These are phyloP conservation scores for Psilocybe mexicana DNA, from an alignment of 1,284 basidiomycete genomes.

Conservation along the genomic window DNA sequence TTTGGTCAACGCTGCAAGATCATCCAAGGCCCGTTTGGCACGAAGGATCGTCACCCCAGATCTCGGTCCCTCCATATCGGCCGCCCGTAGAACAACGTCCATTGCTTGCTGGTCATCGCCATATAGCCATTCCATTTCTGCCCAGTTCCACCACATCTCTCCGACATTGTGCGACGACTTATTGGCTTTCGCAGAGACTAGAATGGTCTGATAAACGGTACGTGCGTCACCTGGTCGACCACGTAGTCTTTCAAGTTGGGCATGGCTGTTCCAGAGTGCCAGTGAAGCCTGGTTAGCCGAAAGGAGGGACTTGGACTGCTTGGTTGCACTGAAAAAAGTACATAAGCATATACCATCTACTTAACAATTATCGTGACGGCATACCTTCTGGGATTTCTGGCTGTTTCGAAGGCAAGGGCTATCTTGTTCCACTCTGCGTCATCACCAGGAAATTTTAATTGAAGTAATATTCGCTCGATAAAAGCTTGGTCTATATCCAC, in stretches of 20 bases:
- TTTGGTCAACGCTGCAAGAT: conserved; percentile 33
- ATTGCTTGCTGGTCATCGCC: conserved; percentile 51
- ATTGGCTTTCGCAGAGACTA: conserved; percentile 43
- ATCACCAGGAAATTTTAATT: conserved; percentile 48
- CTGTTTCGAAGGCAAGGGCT: conserved; percentile 68
- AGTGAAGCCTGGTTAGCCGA: conserved; percentile 66
- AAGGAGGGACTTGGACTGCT: conserved; percentile 73
- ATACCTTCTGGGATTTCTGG: conserved; percentile 57
- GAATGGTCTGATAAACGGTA: conserved; percentile 78
- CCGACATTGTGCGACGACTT: conserved; percentile 38
- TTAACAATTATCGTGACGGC: conserved; percentile 6
- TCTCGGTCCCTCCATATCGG: conserved; percentile 46
- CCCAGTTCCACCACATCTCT: conserved; percentile 85
- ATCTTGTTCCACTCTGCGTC: conserved; percentile 67
- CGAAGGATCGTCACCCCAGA: conserved; percentile 56
- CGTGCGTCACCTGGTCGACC: conserved; percentile 74
- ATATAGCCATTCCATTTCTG: conserved; percentile 85
- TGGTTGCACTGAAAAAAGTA: conserved; percentile 56
- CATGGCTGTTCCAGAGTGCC: conserved; percentile 80
- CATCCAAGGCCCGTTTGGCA: conserved; percentile 59
- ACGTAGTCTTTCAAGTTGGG: conserved; percentile 74
- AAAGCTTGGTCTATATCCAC: conserved; percentile 43
- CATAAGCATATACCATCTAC: neutral
- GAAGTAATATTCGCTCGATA: conserved; percentile 57
- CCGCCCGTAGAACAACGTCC: conserved; percentile 54